Percentiles rank a stretch among this genome's conserved stretches.
Conservation (phyloP, 805 yeast species). For the Komagataella pseudopastoris region DNA sequence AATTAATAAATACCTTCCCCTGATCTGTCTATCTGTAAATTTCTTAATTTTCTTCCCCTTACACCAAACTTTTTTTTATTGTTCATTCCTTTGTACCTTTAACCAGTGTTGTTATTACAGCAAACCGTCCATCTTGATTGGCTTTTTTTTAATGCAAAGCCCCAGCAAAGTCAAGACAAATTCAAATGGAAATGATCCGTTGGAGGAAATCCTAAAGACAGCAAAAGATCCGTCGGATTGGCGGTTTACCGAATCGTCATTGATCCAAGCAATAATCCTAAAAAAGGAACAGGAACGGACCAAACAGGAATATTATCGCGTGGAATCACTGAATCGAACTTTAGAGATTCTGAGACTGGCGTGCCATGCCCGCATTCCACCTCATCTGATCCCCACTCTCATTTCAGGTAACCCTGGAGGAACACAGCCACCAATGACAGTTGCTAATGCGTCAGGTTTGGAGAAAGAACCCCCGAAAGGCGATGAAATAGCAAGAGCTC, state of each 20-base stretch:
- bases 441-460: not conserved
- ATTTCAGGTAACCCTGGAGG: not conserved
- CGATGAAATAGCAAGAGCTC: not conserved
- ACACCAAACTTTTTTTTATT: no score
- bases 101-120: not conserved
- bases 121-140: not conserved
- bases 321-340: constrained; percentile 48
- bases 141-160: not conserved
- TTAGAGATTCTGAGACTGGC: constrained; percentile 54
- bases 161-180: not conserved
- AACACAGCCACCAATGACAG: constrained; percentile 1
- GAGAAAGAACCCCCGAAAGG: not conserved
- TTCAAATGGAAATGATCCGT: not conserved
- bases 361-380: constrained; percentile 19
- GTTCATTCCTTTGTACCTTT: not conserved
- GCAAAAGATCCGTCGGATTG: constrained; percentile 21
- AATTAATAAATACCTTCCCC: not conserved
- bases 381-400: constrained; percentile 5
- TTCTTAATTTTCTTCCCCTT: not conserved
- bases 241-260: constrained; percentile 44
- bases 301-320: constrained; percentile 61
- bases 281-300: constrained; percentile 69
- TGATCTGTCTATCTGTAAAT: not conserved
- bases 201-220: not conserved
- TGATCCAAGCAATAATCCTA: constrained; percentile 38